phyloP scores from a whole-genome alignment of 2,329 filamentous ascomycete species.

The Dactylellina drechsleri region DNA sequence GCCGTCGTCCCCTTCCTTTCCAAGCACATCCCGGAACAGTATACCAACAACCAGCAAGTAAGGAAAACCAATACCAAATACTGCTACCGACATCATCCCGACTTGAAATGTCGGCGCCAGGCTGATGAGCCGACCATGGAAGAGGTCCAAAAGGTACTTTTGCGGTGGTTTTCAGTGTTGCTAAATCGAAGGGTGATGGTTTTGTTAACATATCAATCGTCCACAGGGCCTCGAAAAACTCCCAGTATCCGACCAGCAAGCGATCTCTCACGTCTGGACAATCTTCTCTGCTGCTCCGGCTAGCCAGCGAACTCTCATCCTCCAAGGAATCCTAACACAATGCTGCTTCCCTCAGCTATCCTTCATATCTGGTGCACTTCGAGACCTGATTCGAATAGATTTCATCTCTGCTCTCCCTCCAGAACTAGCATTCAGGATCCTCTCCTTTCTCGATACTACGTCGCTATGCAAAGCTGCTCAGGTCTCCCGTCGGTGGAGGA shows the following conservation, averaged over 20 bases:
- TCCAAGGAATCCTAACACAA: slow-evolving; percentile 93
- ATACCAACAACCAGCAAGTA: slow-evolving; percentile 71
- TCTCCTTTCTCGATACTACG: slow-evolving; percentile 90
- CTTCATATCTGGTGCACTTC: slow-evolving; percentile 86
- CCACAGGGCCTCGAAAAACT: slow-evolving; percentile 80
- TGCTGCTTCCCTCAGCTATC: slow-evolving; percentile 98
- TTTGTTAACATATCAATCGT: slow-evolving; percentile 12
- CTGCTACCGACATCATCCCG: slow-evolving; percentile 93
- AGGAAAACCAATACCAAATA: slow-evolving; percentile 77
- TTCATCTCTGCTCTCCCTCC: slow-evolving; percentile 88
- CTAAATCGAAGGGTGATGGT: neutral
- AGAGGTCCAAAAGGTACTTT: slow-evolving; percentile 80
- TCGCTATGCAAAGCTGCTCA: slow-evolving; percentile 96
- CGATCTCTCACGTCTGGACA: slow-evolving; percentile 97
- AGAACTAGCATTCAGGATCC: slow-evolving; percentile 91
- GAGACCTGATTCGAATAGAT: slow-evolving; percentile 96
- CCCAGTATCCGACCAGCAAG: slow-evolving; percentile 86
- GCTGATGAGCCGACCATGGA: slow-evolving; percentile 97
- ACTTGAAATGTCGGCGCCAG: slow-evolving; percentile 90
- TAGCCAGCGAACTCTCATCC: slow-evolving; percentile 94
- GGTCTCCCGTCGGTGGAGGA: slow-evolving; percentile 87
- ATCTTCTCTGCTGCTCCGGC: slow-evolving; percentile 94
- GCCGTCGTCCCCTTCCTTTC: slow-evolving; percentile 88
- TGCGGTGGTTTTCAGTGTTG: neutral
- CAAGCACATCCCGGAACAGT: slow-evolving; percentile 88